Evolutionary conservation across 345 rosid species (phyloP), one percentile per base, ranked within the genome.

Genomic region (Salix suchowensis): DNA sequence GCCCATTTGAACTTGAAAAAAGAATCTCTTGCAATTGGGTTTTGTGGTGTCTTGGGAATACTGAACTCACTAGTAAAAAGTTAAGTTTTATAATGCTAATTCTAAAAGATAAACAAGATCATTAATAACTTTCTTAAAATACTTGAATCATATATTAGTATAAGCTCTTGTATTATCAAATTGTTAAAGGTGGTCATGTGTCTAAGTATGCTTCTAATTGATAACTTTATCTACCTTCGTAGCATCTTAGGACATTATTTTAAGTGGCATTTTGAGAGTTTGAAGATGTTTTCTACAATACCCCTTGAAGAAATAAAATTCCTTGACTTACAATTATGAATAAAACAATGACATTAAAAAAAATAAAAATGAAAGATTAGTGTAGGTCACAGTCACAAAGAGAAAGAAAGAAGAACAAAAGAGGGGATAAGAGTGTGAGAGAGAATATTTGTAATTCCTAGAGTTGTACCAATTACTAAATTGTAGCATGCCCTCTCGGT

Each of bases 351-450:
- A 11, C 12, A 32, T 28, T 65, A 0, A 65, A 32, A 5, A 5
- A 15, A 32, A 26, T 11, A 65, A 65, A 0, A 30, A 64, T 48
- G 6, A 13, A 48, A 48, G 2, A 18, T 1, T 48, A 8, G 40
- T 37, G 40, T 2, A 37, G 8, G 40, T 37, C 2, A 37, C 2
- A 28, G 30, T 28, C 40, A 7, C 2, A 18, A 4, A 52, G 1
- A 52, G n/a, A n/a, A n/a, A 18, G 9, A 50, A 2, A 50, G n/a
- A 19, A 18, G 9, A 50, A 2, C 18, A 8, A 19, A 9, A 19
- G 4, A 7, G 60, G 6, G 23, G 0, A 4, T 4, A 2, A 3
- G 8, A 3, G 54, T 0, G 21, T 0, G 2, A 3, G 8, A 1
- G 3, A 6, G 60, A 7, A 19, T 52, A 0, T 52, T 0, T 6